Conservation (phyloP, 2,329 filamentous ascomycete genomes). For the Paraphaeosphaeria sporulosa region DNA sequence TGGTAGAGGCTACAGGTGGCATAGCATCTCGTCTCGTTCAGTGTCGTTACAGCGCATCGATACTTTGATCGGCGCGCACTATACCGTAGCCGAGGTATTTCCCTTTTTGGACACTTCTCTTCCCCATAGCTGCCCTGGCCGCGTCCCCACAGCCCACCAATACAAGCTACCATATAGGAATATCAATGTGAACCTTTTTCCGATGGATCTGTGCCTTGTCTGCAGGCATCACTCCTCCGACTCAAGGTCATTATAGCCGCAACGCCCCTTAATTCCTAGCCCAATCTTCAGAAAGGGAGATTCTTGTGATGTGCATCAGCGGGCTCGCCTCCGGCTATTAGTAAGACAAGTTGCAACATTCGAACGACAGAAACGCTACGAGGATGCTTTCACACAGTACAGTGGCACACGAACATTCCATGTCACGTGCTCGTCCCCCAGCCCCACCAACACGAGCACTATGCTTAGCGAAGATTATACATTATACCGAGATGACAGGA, state of each 20-base stretch:
- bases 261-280: neutral
- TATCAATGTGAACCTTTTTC: neutral
- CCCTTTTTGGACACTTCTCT: neutral
- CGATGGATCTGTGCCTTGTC: neutral
- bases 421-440: too few species aligned
- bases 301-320: neutral
- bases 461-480: neutral
- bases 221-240: neutral
- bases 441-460: too few species aligned
- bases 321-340: too few species aligned
- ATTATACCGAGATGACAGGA: neutral
- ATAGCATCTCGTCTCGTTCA: slow-evolving; percentile 16
- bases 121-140: neutral
- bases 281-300: neutral
- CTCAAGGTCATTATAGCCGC: neutral
- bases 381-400: too few species aligned
- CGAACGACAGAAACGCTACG: too few species aligned
- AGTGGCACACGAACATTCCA: too few species aligned
- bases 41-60: neutral
- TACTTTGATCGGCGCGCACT: neutral
- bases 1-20: slow-evolving; percentile 21
- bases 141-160: too few species aligned
- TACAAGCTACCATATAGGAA: too few species aligned
- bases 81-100: neutral
- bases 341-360: neutral